phyloP scores from a whole-genome alignment of 2,329 filamentous ascomycete species.

The Emericellopsis cladophorae region DNA sequence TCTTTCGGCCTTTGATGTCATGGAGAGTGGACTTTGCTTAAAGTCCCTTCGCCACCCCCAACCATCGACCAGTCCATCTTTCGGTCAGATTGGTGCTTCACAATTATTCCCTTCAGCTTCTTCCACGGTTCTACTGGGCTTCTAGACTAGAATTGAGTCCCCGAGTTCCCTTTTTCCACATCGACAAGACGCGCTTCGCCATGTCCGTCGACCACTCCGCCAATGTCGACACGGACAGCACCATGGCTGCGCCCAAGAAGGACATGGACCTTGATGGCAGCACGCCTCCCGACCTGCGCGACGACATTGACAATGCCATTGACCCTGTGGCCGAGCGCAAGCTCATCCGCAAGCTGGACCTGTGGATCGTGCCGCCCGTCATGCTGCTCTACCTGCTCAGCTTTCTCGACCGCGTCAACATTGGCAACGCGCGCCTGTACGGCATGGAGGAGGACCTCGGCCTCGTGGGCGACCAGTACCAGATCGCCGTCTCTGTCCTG shows the following conservation, averaged over 20 bases:
- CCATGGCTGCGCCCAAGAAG: background rate
- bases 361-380: slow-evolving; percentile 48
- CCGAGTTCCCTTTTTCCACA: no score
- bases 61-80: background rate
- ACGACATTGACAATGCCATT: slow-evolving; percentile 14
- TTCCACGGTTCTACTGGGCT: background rate
- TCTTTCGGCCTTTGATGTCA: background rate
- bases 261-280: background rate
- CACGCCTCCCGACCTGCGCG: slow-evolving; percentile 1
- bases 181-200: no score
- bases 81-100: no score
- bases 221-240: background rate
- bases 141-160: background rate
- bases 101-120: background rate
- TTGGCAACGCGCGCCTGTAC: slow-evolving; percentile 51
- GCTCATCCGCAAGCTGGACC: slow-evolving; percentile 47
- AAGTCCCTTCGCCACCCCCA: background rate
- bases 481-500: slow-evolving; percentile 21
- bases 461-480: slow-evolving; percentile 43
- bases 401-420: slow-evolving; percentile 17
- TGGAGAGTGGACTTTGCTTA: background rate
- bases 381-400: slow-evolving; percentile 43
- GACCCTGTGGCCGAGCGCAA: slow-evolving; percentile 15
- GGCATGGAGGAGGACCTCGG: slow-evolving; percentile 48
- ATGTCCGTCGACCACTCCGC: background rate